These are phyloP conservation scores for Monosporascus sp. DNA, from an alignment of 2,329 filamentous ascomycete genomes.

Conservation along the genomic window DNA sequence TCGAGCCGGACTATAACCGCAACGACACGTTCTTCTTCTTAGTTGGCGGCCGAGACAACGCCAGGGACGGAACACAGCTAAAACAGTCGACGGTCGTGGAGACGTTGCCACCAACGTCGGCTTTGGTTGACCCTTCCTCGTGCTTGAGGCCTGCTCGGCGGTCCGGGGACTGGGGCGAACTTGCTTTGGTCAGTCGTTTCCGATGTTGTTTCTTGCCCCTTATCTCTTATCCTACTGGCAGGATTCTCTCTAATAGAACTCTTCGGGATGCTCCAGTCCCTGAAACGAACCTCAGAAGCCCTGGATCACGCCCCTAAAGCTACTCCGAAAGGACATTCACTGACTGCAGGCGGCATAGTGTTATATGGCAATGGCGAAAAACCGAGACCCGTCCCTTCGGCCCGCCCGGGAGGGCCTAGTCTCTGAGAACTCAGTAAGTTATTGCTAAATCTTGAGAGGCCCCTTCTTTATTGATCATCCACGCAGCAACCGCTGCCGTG, in stretches of 20 bases:
- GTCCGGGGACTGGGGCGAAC: slow-evolving; percentile 38
- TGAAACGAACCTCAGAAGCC: too few species aligned
- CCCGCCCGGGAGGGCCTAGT: slow-evolving; percentile 20
- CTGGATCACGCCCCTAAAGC: too few species aligned
- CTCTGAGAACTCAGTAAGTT: slow-evolving; percentile 21
- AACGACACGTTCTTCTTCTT: slow-evolving; percentile 45
- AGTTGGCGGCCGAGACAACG: slow-evolving; percentile 39
- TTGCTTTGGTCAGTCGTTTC: slow-evolving; percentile 23
- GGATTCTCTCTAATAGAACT: too few species aligned
- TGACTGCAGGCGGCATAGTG: slow-evolving; percentile 16
- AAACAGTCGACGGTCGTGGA: slow-evolving; percentile 3
- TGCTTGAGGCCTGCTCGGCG: slow-evolving; percentile 30
- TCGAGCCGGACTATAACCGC: slow-evolving; percentile 39
- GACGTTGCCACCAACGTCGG: slow-evolving; percentile 24
- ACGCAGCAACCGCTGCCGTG: too few species aligned
- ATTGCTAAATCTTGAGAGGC: too few species aligned
- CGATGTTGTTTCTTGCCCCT: too few species aligned
- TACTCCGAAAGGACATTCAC: too few species aligned
- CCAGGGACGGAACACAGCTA: slow-evolving; percentile 15
- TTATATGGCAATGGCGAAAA: slow-evolving; percentile 37
- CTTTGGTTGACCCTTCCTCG: slow-evolving; percentile 30
- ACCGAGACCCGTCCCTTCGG: slow-evolving; percentile 29
- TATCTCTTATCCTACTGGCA: too few species aligned
- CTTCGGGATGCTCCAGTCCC: too few species aligned
- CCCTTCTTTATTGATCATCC: too few species aligned